These are phyloP conservation scores for Cydonia oblonga DNA, from an alignment of 331 rosid species.

Conservation along the genomic window DNA sequence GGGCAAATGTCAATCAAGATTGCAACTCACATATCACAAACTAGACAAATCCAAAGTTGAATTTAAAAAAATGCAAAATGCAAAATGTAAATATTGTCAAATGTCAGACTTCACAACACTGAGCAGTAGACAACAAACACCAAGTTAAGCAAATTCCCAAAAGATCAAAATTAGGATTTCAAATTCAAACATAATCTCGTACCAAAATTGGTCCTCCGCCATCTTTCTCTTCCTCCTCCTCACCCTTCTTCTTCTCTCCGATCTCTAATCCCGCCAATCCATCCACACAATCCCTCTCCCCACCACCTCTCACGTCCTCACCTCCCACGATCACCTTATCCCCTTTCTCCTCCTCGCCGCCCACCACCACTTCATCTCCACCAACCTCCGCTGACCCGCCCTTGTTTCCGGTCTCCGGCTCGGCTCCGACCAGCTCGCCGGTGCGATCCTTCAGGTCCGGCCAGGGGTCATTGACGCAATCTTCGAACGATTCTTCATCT, in stretches of 20 bases:
- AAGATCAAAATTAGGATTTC: neutral
- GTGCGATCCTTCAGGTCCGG: conserved; percentile 14
- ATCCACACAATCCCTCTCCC: conserved; percentile 28
- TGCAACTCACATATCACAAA: neutral
- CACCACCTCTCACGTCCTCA: conserved; percentile 6
- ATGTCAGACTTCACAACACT: neutral
- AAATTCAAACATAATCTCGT: conserved; percentile 14
- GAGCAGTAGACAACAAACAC: neutral
- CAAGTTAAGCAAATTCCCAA: neutral
- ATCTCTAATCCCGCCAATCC: conserved; percentile 24
- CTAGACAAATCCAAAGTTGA: too few relatives aligned
- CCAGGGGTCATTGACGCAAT: conserved; percentile 39
- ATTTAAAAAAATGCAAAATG: too few relatives aligned
- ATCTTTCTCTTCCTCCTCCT: neutral
- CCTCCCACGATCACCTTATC: conserved; percentile 24
- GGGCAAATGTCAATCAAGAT: neutral
- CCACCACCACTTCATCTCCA: conserved; percentile 23
- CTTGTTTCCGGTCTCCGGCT: conserved; percentile 26
- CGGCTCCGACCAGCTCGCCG: conserved; percentile 26
- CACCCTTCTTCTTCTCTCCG: conserved; percentile 14
- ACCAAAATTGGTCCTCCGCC: conserved; percentile 11
- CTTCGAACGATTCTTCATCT: conserved; percentile 12
- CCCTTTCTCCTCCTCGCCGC: conserved; percentile 19
- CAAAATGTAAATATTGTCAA: neutral
- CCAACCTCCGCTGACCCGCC: conserved; percentile 14